Conservation (phyloP, 2,329 filamentous ascomycete species). For the Metarhizium sp. region DNA sequence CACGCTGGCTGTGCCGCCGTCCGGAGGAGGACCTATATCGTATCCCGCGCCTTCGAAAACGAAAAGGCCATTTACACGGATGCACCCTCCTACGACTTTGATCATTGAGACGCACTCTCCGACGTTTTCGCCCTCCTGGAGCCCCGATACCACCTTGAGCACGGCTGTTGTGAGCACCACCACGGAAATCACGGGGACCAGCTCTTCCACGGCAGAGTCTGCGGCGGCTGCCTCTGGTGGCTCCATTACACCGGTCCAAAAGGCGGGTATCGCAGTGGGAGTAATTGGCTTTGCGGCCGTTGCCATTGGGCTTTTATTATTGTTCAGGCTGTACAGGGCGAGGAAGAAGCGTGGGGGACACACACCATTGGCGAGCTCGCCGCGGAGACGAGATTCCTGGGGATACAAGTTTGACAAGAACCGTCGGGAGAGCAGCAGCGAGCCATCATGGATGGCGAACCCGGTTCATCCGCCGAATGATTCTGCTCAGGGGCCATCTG, state of each 20-base stretch:
- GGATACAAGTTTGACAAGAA: slow-evolving; percentile 20
- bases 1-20: slow-evolving; percentile 34
- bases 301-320: slow-evolving; percentile 36
- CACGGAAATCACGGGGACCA: slow-evolving; percentile 1
- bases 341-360: slow-evolving; percentile 22
- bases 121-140: neutral
- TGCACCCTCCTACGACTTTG: slow-evolving; percentile 3
- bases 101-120: slow-evolving; percentile 6
- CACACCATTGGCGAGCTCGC: neutral
- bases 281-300: slow-evolving; percentile 38
- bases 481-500: slow-evolving; percentile 6
- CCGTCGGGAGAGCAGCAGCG: slow-evolving; percentile 11
- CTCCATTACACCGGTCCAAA: slow-evolving; percentile 30
- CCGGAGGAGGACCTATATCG: slow-evolving; percentile 16
- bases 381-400: slow-evolving; percentile 24
- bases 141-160: neutral
- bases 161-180: slow-evolving; percentile 1
- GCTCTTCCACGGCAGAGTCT: slow-evolving; percentile 1
- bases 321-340: slow-evolving; percentile 32
- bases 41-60: slow-evolving; percentile 15
- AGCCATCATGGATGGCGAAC: slow-evolving; percentile 17
- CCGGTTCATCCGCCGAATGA: slow-evolving; percentile 14
- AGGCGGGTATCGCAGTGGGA: slow-evolving; percentile 50
- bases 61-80: neutral
- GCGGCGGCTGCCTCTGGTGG: slow-evolving; percentile 8